Evolutionary conservation across 768 basidiomycete species (phyloP).

Genomic region (Psilocybe subaeruginosa): DNA sequence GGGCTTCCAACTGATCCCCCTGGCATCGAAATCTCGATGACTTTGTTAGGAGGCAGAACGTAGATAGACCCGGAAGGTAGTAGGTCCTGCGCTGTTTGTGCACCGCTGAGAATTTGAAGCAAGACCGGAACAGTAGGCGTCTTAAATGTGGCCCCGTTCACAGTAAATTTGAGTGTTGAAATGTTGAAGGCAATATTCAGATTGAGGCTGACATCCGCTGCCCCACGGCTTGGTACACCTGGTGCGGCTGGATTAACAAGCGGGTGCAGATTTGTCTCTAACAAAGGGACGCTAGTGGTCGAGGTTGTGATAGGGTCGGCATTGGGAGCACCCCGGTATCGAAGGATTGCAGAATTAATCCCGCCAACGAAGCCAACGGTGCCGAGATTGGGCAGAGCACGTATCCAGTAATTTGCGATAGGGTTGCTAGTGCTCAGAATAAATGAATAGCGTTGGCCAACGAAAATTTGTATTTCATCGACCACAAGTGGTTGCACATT

Average conservation of each 20-base stretch:
- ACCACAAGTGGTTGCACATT: constrained; percentile 45
- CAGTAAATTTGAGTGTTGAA: constrained; percentile 21
- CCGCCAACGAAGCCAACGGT: constrained; percentile 17
- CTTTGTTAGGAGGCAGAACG: constrained; percentile 40
- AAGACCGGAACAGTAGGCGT: constrained; percentile 46
- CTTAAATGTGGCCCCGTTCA: constrained; percentile 35
- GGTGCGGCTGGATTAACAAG: constrained; percentile 29
- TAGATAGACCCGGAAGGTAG: constrained; percentile 43
- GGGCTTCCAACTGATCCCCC: constrained; percentile 36
- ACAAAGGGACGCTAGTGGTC: constrained; percentile 23
- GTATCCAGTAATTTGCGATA: constrained; percentile 55
- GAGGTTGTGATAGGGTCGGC: not conserved
- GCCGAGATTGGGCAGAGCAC: constrained; percentile 31
- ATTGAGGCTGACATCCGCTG: constrained; percentile 39
- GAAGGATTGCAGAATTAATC: constrained; percentile 51
- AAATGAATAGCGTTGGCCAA: constrained; percentile 31
- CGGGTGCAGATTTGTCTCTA: constrained; percentile 40
- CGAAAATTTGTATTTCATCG: constrained; percentile 45
- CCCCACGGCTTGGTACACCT: constrained; percentile 35
- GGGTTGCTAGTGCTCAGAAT: constrained; percentile 47
- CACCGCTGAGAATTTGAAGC: constrained; percentile 46
- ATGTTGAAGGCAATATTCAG: constrained; percentile 32
- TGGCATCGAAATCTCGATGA: constrained; percentile 51
- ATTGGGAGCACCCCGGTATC: constrained; percentile 44
- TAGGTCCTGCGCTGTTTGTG: constrained; percentile 33